phyloP scores from a whole-genome alignment of 768 basidiomycete species.

The Kockovaella imperatae region DNA sequence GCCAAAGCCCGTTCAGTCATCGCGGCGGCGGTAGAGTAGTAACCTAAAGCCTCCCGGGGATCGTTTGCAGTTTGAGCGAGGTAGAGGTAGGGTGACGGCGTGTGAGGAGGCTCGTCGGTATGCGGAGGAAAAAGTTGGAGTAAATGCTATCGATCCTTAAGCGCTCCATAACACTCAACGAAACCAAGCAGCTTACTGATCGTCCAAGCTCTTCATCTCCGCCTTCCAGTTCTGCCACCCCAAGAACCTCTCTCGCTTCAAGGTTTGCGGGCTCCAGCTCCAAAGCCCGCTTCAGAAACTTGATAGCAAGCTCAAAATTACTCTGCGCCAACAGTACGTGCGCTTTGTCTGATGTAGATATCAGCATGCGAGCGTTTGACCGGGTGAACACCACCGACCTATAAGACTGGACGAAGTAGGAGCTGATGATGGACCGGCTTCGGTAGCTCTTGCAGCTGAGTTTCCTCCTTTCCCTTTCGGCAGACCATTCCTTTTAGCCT shows the following conservation, averaged over 20 bases:
- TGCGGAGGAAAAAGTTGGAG: slow-evolving; percentile 54
- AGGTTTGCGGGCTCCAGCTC: slow-evolving; percentile 58
- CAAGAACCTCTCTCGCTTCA: slow-evolving; percentile 71
- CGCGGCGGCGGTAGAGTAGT: slow-evolving; percentile 57
- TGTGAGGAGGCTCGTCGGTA: slow-evolving; percentile 46
- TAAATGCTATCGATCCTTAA: slow-evolving; percentile 50
- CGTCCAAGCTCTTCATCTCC: slow-evolving; percentile 68
- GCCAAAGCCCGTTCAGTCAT: slow-evolving; percentile 50
- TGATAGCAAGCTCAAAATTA: slow-evolving; percentile 70
- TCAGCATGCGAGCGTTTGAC: too few relatives aligned
- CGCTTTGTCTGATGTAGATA: slow-evolving; percentile 69
- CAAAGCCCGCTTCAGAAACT: slow-evolving; percentile 62
- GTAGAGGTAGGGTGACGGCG: slow-evolving; percentile 72
- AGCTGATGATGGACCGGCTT: too few relatives aligned
- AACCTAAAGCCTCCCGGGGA: slow-evolving; percentile 61
- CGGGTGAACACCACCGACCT: too few relatives aligned
- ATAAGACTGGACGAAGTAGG: too few relatives aligned
- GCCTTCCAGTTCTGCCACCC: slow-evolving; percentile 66
- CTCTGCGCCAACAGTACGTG: slow-evolving; percentile 75
- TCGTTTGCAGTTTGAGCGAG: slow-evolving; percentile 79
- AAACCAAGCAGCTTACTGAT: slow-evolving; percentile 50
- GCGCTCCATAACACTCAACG: background rate
- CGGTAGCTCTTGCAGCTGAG: too few relatives aligned
- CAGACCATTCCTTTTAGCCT: too few relatives aligned
- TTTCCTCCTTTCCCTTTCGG: too few relatives aligned